These are phyloP conservation scores for Cystobasidium slooffiae DNA, from an alignment of 1,284 basidiomycete genomes.

Conservation along the genomic window DNA sequence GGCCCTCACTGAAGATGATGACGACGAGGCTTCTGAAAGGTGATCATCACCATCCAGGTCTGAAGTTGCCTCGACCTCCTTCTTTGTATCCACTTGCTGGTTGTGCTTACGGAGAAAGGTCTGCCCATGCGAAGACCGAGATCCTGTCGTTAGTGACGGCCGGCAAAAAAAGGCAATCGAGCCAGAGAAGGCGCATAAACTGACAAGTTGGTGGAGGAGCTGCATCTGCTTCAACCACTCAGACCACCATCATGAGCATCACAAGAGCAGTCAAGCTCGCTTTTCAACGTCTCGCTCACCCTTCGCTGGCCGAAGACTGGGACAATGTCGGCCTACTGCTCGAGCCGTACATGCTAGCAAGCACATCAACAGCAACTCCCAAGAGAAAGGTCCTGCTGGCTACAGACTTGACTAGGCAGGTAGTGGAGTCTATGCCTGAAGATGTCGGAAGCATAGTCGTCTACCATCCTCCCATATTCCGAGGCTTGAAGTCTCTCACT, in stretches of 20 bases:
- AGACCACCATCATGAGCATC: conserved; percentile 25
- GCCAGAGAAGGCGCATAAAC: not conserved
- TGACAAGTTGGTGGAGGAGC: not conserved
- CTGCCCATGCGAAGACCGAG: not conserved
- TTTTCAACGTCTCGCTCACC: conserved; percentile 42
- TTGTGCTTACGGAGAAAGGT: too few species aligned
- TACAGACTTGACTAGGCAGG: conserved; percentile 38
- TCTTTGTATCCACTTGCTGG: too few species aligned
- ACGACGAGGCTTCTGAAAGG: too few species aligned
- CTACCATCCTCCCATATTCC: conserved; percentile 45
- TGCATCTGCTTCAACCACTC: too few species aligned
- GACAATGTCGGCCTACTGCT: conserved; percentile 43
- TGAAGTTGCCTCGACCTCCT: too few species aligned
- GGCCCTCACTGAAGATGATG: not conserved
- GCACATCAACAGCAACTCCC: conserved; percentile 13
- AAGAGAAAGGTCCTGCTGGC: conserved; percentile 38
- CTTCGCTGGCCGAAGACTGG: conserved; percentile 40
- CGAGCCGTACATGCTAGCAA: conserved; percentile 23
- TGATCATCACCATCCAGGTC: too few species aligned
- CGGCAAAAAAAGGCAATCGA: conserved; percentile 3
- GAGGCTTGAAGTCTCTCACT: conserved; percentile 42
- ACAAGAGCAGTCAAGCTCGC: conserved; percentile 43
- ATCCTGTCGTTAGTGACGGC: not conserved
- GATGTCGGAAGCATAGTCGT: conserved; percentile 40
- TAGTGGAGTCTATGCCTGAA: conserved; percentile 32